A percentile compares a stretch with the other conserved stretches of the same genome.
phyloP scores from a whole-genome alignment of 805 yeast genomes.

The Jamesozyma spencerorum region DNA sequence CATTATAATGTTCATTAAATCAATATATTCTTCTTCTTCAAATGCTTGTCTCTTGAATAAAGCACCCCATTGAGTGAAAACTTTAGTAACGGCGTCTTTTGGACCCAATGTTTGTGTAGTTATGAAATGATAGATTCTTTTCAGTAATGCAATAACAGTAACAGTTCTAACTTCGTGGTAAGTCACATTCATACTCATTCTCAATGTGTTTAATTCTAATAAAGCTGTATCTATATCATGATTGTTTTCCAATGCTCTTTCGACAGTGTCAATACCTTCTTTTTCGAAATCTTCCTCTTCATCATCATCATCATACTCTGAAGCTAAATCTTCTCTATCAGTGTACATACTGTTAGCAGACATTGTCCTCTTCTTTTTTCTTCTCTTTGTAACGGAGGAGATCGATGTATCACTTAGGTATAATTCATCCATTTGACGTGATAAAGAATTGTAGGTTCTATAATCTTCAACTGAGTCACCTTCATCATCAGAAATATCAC shows the following conservation, averaged over 20 bases:
- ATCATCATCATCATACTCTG: conserved; percentile 37
- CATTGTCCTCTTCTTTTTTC: conserved; percentile 37
- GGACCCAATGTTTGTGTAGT: conserved; percentile 68
- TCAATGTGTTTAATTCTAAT: conserved; percentile 81
- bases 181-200: conserved; percentile 96
- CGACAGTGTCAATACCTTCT: conserved; percentile 92
- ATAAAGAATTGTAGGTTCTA: conserved; percentile 28
- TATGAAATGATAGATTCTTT: conserved; percentile 62
- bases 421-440: conserved; percentile 40
- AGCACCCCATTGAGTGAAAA: conserved; percentile 75
- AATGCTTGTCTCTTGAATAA: conserved; percentile 79
- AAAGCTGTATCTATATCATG: conserved; percentile 91
- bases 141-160: conserved; percentile 61
- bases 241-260: conserved; percentile 82
- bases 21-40: conserved; percentile 67
- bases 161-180: conserved; percentile 88
- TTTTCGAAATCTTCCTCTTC: conserved; percentile 69
- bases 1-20: conserved; percentile 46
- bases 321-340: conserved; percentile 34
- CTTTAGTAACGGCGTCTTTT: conserved; percentile 66
- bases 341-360: conserved; percentile 37
- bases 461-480: conserved; percentile 20
- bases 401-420: conserved; percentile 52
- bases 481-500: conserved; percentile 29
- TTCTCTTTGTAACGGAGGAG: conserved; percentile 38